Conservation (phyloP, 768 basidiomycete genomes). For the Boletellus ananiceps region DNA sequence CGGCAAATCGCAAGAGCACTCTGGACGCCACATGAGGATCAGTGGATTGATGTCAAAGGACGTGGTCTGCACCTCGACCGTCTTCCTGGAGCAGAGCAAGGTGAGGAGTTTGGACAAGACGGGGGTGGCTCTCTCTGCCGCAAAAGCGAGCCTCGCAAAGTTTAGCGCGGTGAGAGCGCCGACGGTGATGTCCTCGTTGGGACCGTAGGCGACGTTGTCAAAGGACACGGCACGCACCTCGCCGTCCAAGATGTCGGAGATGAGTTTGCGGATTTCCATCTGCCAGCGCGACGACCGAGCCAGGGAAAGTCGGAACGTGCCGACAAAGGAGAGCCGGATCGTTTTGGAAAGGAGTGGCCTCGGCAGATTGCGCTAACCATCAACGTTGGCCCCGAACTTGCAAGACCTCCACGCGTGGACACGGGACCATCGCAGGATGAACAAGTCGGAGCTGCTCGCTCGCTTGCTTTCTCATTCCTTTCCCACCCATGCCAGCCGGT, state of each 20-base stretch:
- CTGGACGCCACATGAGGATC: slow-evolving; percentile 28
- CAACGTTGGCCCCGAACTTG: neutral
- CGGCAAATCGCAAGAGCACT: slow-evolving; percentile 48
- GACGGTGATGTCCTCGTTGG: slow-evolving; percentile 31
- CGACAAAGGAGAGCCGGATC: neutral
- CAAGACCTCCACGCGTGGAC: neutral
- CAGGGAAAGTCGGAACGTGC: neutral
- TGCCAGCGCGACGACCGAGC: neutral
- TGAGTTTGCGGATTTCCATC: slow-evolving; percentile 13
- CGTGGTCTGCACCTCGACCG: slow-evolving; percentile 14
- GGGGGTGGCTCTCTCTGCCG: neutral
- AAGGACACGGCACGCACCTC: slow-evolving; percentile 38
- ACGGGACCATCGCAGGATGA: no score
- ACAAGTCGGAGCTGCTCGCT: no score
- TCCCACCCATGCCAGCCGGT: neutral
- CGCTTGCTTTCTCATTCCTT: neutral
- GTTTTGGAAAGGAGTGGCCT: slow-evolving; percentile 3
- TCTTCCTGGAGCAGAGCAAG: slow-evolving; percentile 11
- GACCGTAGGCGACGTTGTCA: slow-evolving; percentile 39
- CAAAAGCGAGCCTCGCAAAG: slow-evolving; percentile 47
- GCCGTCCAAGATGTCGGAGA: slow-evolving; percentile 21
- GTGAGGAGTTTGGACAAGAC: slow-evolving; percentile 11
- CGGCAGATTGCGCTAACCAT: neutral
- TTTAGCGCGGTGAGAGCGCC: slow-evolving; percentile 59
- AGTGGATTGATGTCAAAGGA: no score